A percentile compares a stretch with the other conserved stretches of the same genome.
These are phyloP conservation scores for Gynandropsis gynandra DNA, from an alignment of 345 rosid genomes.

Conservation along the genomic window DNA sequence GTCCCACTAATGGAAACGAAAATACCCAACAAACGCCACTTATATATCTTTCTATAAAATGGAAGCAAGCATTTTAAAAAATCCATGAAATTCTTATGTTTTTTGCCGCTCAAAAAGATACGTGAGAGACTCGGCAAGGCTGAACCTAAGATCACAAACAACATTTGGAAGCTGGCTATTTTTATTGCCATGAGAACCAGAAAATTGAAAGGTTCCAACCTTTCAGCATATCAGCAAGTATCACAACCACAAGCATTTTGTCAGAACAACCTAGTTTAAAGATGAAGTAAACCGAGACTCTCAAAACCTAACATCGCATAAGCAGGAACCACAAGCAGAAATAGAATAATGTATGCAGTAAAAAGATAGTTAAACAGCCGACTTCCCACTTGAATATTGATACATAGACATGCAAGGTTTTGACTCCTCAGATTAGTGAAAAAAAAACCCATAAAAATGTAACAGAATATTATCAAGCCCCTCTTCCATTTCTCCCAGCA, in stretches of 20 bases:
- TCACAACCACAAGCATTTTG: not conserved
- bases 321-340: slow-evolving; percentile 5
- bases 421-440: not conserved
- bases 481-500: not conserved
- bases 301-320: slow-evolving; percentile 9
- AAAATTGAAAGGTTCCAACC: not conserved
- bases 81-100: too few relatives aligned
- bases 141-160: too few relatives aligned
- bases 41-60: too few relatives aligned
- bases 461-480: too few relatives aligned
- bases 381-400: not conserved
- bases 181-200: not conserved
- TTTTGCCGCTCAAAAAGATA: too few relatives aligned
- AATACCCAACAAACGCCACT: too few relatives aligned
- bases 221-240: not conserved
- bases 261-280: not conserved
- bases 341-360: not conserved
- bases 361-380: not conserved
- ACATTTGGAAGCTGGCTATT: too few relatives aligned
- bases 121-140: too few relatives aligned
- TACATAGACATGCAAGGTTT: not conserved
- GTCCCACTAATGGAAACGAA: too few relatives aligned
- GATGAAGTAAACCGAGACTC: not conserved
- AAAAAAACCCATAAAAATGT: not conserved
- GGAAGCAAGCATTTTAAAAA: too few relatives aligned